phyloP scores from a whole-genome alignment of 108 stramenopile species.

The Discostella pseudostelligera region DNA sequence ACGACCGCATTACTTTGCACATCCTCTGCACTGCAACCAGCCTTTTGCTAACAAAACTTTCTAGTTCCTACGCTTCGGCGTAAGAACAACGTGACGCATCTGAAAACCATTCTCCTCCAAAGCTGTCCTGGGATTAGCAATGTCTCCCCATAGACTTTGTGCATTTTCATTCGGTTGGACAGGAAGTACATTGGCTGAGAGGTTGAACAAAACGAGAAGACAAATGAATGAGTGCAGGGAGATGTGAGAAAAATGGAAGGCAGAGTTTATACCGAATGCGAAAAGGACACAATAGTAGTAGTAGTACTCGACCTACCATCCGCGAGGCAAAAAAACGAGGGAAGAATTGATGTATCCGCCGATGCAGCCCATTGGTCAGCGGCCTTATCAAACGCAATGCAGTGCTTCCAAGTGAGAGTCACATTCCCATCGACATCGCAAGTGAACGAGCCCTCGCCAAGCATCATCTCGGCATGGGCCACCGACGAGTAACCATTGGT shows the following conservation, averaged over 20 bases:
- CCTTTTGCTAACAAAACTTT: neutral
- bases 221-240: slow-evolving; percentile 5
- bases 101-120: slow-evolving; percentile 71
- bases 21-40: too few species aligned
- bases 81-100: slow-evolving; percentile 72
- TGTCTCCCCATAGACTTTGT: slow-evolving; percentile 69
- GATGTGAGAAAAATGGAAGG: neutral
- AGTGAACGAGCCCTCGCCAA: slow-evolving; percentile 72
- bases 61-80: slow-evolving; percentile 46
- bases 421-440: slow-evolving; percentile 53
- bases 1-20: too few species aligned
- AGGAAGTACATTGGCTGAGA: slow-evolving; percentile 50
- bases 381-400: slow-evolving; percentile 45
- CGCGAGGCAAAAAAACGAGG: slow-evolving; percentile 43
- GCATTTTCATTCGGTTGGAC: slow-evolving; percentile 61
- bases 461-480: slow-evolving; percentile 55
- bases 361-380: slow-evolving; percentile 48
- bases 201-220: neutral
- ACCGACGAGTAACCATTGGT: slow-evolving; percentile 62
- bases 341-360: slow-evolving; percentile 25
- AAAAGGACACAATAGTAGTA: slow-evolving; percentile 1
- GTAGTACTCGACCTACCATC: slow-evolving; percentile 64
- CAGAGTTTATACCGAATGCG: neutral
- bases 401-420: slow-evolving; percentile 55
- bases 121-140: slow-evolving; percentile 61